Evolutionary conservation across 768 basidiomycete genomes (phyloP).

Genomic region (Russula griseocarnosa): DNA sequence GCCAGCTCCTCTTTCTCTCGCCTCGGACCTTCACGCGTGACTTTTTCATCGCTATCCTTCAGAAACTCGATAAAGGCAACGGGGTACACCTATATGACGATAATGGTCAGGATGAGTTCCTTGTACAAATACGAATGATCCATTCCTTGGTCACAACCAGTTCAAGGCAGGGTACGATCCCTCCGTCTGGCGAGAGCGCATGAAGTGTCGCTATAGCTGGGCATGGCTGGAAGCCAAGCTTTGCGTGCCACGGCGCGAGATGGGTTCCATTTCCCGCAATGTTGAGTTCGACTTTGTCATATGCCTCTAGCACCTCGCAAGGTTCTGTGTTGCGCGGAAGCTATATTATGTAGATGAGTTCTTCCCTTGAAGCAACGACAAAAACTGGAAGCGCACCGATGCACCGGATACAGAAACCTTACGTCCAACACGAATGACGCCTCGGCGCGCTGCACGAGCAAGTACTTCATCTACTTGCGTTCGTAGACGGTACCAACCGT

Average conservation of each 20-base stretch:
- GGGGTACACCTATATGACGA: conserved; percentile 52
- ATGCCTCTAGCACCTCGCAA: conserved; percentile 77
- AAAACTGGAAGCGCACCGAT: conserved; percentile 45
- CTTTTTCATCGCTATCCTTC: conserved; percentile 47
- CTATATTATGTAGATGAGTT: conserved; percentile 41
- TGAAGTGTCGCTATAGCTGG: conserved; percentile 73
- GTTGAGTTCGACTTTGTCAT: conserved; percentile 58
- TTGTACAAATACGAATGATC: conserved; percentile 2
- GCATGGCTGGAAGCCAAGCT: conserved; percentile 68
- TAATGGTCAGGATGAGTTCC: background rate
- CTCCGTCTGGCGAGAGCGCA: conserved; percentile 80
- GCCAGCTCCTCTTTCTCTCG: conserved; percentile 64
- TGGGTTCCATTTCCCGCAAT: conserved; percentile 84
- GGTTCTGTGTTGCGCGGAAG: conserved; percentile 53
- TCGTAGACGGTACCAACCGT: conserved; percentile 92
- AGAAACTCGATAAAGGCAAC: conserved; percentile 75
- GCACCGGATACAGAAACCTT: conserved; percentile 83
- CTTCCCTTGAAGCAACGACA: conserved; percentile 34
- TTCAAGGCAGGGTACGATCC: conserved; percentile 69
- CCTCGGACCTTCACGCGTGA: conserved; percentile 55
- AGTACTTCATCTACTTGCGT: conserved; percentile 74
- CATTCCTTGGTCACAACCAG: conserved; percentile 63
- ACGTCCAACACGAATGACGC: conserved; percentile 67
- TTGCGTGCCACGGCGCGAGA: conserved; percentile 82
- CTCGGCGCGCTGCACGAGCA: conserved; percentile 60